A percentile compares a stretch with the other conserved stretches of the same genome.
phyloP scores from a whole-genome alignment of 805 yeast genomes.

The Debaryomyces maramus region DNA sequence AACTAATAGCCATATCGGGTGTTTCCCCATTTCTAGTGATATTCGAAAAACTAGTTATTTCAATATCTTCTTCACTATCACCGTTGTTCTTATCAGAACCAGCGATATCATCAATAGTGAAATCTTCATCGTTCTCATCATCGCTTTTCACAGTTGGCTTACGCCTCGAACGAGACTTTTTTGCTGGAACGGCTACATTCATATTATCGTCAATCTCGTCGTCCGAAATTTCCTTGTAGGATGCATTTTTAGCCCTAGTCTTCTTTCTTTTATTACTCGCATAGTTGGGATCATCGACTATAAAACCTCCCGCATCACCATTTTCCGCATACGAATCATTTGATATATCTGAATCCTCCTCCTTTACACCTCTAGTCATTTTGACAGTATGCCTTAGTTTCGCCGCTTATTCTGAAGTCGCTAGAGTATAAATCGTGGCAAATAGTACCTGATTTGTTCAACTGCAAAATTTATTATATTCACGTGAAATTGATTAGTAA shows the following conservation, averaged over 20 bases:
- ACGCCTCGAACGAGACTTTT: conserved; percentile 8
- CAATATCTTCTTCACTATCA: conserved; percentile 44
- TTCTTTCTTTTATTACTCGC: conserved; percentile 18
- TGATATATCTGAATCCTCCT: not conserved
- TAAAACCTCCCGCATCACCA: conserved; percentile 45
- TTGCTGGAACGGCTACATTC: not conserved
- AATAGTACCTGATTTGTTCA: not conserved
- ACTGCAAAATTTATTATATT: not conserved
- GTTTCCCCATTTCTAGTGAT: conserved; percentile 13
- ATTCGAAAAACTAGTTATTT: conserved; percentile 14
- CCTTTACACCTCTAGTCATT: not conserved
- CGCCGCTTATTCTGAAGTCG: no score
- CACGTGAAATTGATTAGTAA: conserved; percentile 1
- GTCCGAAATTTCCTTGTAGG: conserved; percentile 28
- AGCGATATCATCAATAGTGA: conserved; percentile 10
- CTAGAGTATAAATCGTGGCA: no score
- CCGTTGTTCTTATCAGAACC: conserved; percentile 25
- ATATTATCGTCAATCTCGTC: conserved; percentile 15
- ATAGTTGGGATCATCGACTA: conserved; percentile 36
- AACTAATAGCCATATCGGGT: conserved; percentile 22
- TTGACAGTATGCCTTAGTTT: no score
- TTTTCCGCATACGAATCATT: conserved; percentile 2
- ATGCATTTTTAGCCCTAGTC: conserved; percentile 14
- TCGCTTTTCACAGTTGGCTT: conserved; percentile 10
- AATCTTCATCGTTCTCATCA: conserved; percentile 16